A percentile compares a stretch with the other conserved stretches of the same genome.
These are phyloP conservation scores for Saposhnikovia divaricata DNA, from an alignment of 129 eudicot species.

Conservation along the genomic window DNA sequence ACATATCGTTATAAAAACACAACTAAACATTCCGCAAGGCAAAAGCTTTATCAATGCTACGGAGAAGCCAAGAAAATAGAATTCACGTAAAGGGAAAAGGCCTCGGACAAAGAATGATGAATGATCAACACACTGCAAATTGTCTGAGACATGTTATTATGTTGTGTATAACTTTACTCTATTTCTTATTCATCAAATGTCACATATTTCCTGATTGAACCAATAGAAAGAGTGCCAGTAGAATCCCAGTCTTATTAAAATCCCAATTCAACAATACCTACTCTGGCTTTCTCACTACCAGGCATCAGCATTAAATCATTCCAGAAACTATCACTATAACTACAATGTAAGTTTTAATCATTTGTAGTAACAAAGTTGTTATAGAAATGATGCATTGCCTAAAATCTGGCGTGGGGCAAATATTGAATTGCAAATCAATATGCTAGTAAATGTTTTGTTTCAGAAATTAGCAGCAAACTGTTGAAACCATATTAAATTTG, in stretches of 20 bases:
- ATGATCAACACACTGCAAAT: not conserved
- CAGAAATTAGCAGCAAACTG: not conserved
- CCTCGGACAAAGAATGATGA: not conserved
- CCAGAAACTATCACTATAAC: not conserved
- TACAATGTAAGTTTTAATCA: not conserved
- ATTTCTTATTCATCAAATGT: not conserved
- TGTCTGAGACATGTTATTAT: not conserved
- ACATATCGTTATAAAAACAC: no score
- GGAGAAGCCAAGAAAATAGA: no score
- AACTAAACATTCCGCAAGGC: no score
- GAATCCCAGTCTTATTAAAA: not conserved
- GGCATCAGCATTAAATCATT: not conserved
- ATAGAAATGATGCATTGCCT: not conserved
- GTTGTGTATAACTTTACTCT: not conserved
- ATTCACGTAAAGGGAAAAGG: not conserved
- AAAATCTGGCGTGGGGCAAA: not conserved
- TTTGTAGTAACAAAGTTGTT: constrained; percentile 3
- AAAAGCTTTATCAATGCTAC: no score
- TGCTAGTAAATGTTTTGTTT: not conserved
- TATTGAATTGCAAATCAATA: not conserved
- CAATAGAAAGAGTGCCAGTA: not conserved
- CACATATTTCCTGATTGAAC: not conserved
- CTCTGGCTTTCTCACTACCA: not conserved
- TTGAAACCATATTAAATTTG: not conserved
- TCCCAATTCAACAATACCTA: not conserved